A percentile compares a stretch with the other conserved stretches of the same genome.
Conservation (phyloP, 495 filamentous ascomycete genomes). For the Pseudotulostoma volvatum region DNA sequence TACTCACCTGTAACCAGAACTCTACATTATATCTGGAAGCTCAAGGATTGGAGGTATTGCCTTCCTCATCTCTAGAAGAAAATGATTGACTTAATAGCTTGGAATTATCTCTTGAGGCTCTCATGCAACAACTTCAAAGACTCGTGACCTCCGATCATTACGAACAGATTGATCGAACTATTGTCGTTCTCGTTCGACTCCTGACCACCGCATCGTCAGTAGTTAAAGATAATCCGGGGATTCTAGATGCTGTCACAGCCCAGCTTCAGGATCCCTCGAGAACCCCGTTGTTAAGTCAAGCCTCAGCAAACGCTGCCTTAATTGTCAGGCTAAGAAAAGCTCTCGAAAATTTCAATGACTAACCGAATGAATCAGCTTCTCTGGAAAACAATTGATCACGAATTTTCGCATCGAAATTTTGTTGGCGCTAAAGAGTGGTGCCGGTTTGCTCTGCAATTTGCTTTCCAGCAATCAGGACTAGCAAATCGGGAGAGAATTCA, state of each 20-base stretch:
- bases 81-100: conserved; percentile 10
- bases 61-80: neutral
- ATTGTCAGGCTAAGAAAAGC: conserved; percentile 32
- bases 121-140: conserved; percentile 39
- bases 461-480: conserved; percentile 47
- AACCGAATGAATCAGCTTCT: neutral
- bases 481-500: conserved; percentile 50
- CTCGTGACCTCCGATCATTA: conserved; percentile 23
- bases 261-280: conserved; percentile 16
- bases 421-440: conserved; percentile 54
- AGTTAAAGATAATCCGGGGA: conserved; percentile 9
- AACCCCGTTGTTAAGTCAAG: conserved; percentile 27
- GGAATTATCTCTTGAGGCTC: conserved; percentile 30
- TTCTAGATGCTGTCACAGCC: conserved; percentile 24
- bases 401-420: conserved; percentile 34
- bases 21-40: conserved; percentile 50
- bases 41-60: conserved; percentile 26
- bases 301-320: conserved; percentile 52
- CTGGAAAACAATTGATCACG: conserved; percentile 56
- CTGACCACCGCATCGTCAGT: conserved; percentile 18
- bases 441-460: conserved; percentile 41
- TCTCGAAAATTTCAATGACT: neutral
- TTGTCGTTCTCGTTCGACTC: conserved; percentile 48
- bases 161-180: conserved; percentile 45
- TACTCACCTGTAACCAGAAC: conserved; percentile 26